phyloP scores from a whole-genome alignment of 2,329 filamentous ascomycete genomes.

The Trichoderma sp. region DNA sequence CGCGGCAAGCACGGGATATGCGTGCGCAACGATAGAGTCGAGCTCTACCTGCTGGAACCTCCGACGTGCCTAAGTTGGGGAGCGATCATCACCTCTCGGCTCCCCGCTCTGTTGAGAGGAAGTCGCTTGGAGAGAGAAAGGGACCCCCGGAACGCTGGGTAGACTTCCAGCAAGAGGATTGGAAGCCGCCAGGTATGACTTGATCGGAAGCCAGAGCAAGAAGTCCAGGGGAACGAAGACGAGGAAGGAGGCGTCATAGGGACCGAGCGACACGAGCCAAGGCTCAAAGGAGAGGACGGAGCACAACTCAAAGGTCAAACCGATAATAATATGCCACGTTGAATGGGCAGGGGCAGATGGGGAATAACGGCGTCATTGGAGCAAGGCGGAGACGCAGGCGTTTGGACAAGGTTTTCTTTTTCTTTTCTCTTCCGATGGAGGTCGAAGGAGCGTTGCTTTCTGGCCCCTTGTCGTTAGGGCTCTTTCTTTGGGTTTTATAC shows the following conservation, averaged over 20 bases:
- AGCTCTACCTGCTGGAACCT: background rate
- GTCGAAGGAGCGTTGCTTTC: background rate
- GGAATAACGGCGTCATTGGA: slow-evolving; percentile 14
- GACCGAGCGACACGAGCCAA: too few species aligned
- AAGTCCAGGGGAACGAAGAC: too few species aligned
- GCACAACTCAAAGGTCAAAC: too few species aligned
- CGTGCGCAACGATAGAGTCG: slow-evolving; percentile 22
- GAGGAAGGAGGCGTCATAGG: too few species aligned
- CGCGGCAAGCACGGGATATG: slow-evolving; percentile 48
- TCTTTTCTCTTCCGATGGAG: background rate
- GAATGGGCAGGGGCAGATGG: background rate
- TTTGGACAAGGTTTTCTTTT: slow-evolving; percentile 6
- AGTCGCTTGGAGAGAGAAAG: too few species aligned
- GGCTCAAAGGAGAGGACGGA: too few species aligned
- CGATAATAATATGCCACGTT: background rate
- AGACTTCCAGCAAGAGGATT: too few species aligned
- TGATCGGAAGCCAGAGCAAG: background rate
- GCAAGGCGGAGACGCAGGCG: slow-evolving; percentile 17
- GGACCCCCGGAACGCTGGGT: too few species aligned
- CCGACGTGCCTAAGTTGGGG: too few species aligned
- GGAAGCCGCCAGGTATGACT: background rate
- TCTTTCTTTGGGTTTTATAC: background rate
- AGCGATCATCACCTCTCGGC: background rate
- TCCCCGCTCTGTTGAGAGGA: too few species aligned
- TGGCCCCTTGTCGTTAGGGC: background rate